Evolutionary conservation across 139 green algal species (phyloP).

Genomic region (Closterium sp.): DNA sequence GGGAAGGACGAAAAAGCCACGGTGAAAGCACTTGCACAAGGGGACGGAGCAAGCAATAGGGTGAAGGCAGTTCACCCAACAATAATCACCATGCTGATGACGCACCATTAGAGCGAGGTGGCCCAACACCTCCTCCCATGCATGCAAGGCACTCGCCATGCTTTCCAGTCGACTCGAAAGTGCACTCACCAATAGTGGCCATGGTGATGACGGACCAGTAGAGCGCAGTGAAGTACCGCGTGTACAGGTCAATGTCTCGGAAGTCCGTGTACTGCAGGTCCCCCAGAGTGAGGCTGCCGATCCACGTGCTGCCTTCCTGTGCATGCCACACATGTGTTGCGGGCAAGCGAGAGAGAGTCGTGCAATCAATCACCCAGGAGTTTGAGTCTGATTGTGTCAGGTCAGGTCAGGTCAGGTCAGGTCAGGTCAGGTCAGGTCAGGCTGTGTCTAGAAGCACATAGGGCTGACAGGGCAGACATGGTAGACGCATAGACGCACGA

Average conservation of each 20-base stretch:
- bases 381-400: neutral
- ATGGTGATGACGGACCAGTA: slow-evolving; percentile 42
- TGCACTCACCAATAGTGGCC: slow-evolving; percentile 15
- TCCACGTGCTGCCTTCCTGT: slow-evolving; percentile 14
- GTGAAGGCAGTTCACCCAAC: neutral
- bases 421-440: no score
- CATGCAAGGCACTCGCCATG: neutral
- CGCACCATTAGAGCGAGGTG: neutral
- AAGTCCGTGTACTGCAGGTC: slow-evolving; percentile 5
- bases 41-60: neutral
- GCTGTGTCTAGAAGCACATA: no score
- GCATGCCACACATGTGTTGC: neutral
- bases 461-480: no score
- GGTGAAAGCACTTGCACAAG: no score
- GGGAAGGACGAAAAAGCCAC: neutral
- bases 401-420: neutral
- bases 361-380: neutral
- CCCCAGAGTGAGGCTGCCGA: slow-evolving; percentile 24
- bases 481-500: no score
- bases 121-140: no score
- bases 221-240: slow-evolving; percentile 18
- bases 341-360: neutral
- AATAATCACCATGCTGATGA: neutral
- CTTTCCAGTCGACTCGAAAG: no score
- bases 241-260: neutral